Percentiles rank a stretch among this genome's conserved stretches.
Evolutionary conservation across 1,284 basidiomycete species (phyloP).

Genomic region (Moniliophthora roreri): DNA sequence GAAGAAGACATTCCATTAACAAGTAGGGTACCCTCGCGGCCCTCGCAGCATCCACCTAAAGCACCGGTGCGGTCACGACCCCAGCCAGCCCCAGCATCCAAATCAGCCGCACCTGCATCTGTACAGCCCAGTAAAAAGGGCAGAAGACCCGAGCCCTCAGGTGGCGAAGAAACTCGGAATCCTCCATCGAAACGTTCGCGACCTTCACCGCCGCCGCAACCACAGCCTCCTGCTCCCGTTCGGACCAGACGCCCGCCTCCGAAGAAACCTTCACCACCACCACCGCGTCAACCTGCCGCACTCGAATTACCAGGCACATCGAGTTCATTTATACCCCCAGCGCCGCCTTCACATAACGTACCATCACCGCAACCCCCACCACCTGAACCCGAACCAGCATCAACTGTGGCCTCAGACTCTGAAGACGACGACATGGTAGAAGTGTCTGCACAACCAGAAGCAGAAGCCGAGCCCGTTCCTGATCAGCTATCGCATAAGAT

Average conservation of each 20-base stretch:
- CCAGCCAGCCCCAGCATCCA: not conserved
- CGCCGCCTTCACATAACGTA: conserved; percentile 19
- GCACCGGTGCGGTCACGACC: not conserved
- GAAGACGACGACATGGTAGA: conserved; percentile 58
- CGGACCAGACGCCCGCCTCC: not conserved
- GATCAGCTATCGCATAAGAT: conserved; percentile 12
- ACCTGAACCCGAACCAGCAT: conserved; percentile 15
- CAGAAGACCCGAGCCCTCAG: conserved; percentile 20
- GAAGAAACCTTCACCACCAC: conserved; percentile 17
- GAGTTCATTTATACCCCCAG: not conserved
- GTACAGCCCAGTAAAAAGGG: conserved; percentile 8
- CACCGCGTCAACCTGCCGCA: conserved; percentile 14
- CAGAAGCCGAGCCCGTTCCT: conserved; percentile 8
- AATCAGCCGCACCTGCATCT: not conserved
- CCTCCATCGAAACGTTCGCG: conserved; percentile 40
- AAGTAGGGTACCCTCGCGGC: not conserved
- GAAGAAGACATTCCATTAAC: conserved; percentile 3
- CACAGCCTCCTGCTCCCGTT: conserved; percentile 11
- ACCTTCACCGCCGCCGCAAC: conserved; percentile 29
- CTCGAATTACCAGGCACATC: conserved; percentile 18
- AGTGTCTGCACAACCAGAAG: conserved; percentile 26
- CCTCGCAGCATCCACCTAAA: not conserved
- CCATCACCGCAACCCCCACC: conserved; percentile 4
- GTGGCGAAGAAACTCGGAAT: conserved; percentile 26
- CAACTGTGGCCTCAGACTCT: conserved; percentile 41